phyloP scores from a whole-genome alignment of 163 green algal genomes.

The Chlorella variabilis region DNA sequence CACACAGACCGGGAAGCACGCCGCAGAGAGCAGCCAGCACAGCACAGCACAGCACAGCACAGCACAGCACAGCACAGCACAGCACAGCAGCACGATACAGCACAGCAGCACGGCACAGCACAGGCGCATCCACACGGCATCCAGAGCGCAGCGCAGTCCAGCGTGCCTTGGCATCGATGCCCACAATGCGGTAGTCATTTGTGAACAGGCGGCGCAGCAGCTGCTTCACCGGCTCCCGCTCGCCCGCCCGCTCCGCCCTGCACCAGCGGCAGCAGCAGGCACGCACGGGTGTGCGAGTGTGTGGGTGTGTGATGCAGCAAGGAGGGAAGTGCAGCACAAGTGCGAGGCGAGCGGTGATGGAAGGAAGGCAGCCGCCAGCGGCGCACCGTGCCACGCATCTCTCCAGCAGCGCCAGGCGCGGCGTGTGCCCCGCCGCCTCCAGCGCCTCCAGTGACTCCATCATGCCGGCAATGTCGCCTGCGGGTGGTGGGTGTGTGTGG shows the following conservation, averaged over 20 bases:
- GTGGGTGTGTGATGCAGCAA: no score
- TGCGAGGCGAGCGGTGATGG: not conserved
- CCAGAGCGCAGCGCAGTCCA: no score
- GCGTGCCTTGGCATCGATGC: constrained; percentile 38
- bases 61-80: not conserved
- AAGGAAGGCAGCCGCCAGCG: not conserved
- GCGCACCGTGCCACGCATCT: constrained; percentile 32
- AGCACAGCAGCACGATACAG: not conserved
- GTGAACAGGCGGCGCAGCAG: constrained; percentile 32
- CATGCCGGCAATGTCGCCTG: constrained; percentile 38
- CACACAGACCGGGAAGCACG: no score
- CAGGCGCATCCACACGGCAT: no score
- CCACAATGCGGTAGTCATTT: constrained; percentile 38
- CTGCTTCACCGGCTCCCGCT: not conserved
- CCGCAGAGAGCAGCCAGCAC: no score
- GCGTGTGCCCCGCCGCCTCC: constrained; percentile 18
- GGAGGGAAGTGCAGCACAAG: not conserved
- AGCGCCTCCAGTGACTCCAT: constrained; percentile 1
- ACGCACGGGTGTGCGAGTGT: no score
- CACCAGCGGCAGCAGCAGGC: not conserved
- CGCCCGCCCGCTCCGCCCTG: constrained; percentile 31
- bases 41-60: no score
- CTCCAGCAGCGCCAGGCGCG: constrained; percentile 35
- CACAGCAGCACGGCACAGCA: not conserved
- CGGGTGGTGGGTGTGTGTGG: no score